Percentiles rank a stretch among this genome's conserved stretches.
phyloP scores from a whole-genome alignment of 2,329 filamentous ascomycete species.

The Endothia cerciana region DNA sequence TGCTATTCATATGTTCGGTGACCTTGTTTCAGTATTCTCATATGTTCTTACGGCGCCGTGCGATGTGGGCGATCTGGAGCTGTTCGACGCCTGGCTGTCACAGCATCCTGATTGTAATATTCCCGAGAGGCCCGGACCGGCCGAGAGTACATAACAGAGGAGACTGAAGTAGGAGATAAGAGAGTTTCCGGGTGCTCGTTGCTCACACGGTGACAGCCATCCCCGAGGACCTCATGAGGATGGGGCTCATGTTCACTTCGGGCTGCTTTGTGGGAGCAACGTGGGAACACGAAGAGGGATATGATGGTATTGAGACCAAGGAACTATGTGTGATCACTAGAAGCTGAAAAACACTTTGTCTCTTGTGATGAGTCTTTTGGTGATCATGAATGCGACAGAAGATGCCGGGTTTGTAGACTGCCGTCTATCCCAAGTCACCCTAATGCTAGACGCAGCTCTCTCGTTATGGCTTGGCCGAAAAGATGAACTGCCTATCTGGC shows the following conservation, averaged over 20 bases:
- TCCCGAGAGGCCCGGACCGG: neutral
- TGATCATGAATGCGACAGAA: neutral
- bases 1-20: neutral
- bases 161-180: conserved; percentile 3
- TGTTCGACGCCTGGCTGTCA: neutral
- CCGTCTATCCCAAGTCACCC: neutral
- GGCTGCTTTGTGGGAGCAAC: conserved; percentile 5
- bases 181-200: neutral
- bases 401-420: neutral
- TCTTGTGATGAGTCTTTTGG: neutral
- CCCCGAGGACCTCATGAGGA: conserved; percentile 5
- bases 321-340: conserved; percentile 6
- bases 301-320: conserved; percentile 6
- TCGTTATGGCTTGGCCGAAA: neutral
- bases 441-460: neutral
- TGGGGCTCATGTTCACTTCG: conserved; percentile 11
- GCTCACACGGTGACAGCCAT: too few species aligned
- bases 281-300: conserved; percentile 9
- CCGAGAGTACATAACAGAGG: neutral
- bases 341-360: neutral
- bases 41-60: conserved; percentile 1
- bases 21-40: neutral
- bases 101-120: conserved; percentile 2
- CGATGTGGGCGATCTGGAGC: conserved; percentile 2
- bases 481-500: neutral